Conservation (phyloP, 1,284 basidiomycete species). For the Rhizoctonia solani region DNA sequence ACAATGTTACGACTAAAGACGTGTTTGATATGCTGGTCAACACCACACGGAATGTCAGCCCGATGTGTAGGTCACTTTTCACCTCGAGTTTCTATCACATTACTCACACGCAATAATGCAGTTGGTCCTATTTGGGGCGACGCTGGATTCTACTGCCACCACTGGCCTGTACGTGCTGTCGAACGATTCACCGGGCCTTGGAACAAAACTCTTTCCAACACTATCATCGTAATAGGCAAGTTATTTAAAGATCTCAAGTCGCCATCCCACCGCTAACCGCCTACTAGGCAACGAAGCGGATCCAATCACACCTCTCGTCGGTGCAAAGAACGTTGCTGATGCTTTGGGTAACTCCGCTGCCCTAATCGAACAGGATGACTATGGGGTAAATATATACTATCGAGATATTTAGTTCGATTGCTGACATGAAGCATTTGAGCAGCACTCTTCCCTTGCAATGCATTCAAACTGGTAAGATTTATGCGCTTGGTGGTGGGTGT, state of each 20-base stretch:
- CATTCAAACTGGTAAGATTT: too few relatives aligned
- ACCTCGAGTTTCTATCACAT: too few relatives aligned
- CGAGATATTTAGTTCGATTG: too few relatives aligned
- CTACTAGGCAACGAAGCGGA: not conserved
- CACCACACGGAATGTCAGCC: conserved; percentile 1
- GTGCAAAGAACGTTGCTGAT: conserved; percentile 33
- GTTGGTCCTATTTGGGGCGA: conserved; percentile 14
- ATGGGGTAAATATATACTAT: conserved; percentile 25
- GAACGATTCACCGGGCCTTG: conserved; percentile 34
- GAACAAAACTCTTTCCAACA: conserved; percentile 30
- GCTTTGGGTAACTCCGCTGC: conserved; percentile 29
- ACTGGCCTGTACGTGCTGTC: conserved; percentile 32
- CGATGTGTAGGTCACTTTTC: not conserved
- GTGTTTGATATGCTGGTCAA: conserved; percentile 20
- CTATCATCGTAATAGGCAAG: conserved; percentile 34
- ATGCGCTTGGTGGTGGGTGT: too few relatives aligned
- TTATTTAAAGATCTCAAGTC: not conserved
- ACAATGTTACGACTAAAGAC: conserved; percentile 17
- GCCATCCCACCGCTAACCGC: not conserved
- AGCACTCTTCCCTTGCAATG: too few relatives aligned
- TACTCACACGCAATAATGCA: not conserved
- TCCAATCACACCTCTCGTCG: conserved; percentile 30
- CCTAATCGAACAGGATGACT: conserved; percentile 34
- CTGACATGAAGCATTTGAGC: too few relatives aligned
- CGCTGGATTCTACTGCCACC: conserved; percentile 25